Evolutionary conservation across 2,329 filamentous ascomycete genomes (phyloP), one percentile per base, ranked within the genome.

Genomic region (Beauveria medogensis): DNA sequence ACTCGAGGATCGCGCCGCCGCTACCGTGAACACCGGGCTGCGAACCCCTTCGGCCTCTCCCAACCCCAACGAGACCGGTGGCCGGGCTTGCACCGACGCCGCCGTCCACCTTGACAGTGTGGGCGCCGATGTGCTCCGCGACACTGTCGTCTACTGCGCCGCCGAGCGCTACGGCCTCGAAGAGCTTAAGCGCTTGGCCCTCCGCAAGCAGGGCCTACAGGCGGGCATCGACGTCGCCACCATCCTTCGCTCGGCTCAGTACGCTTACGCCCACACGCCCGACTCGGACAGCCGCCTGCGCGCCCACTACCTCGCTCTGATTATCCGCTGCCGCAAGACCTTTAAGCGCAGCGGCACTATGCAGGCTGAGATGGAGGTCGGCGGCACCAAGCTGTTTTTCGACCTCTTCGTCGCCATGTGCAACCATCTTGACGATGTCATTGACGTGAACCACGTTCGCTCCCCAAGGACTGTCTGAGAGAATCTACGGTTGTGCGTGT

Each of bases 341-440:
- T 97, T 97, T 78, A 97, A 96, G 88, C 87, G 90, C 78, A 96
- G 92, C 80, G 92, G 92, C 78, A 97, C 92, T 77, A 96, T 97
- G 92, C 92, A 97, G 84, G 88, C 90, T 80, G 92, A 97, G 81
- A 97, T 97, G 92, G 91, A 96, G 81, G 86, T 86, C 76, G 92
- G 92, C 75, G 92, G 79, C 71, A 83, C 85, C 78, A 92, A 92
- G 82, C 83, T 97, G 79, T 97, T 94, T 83, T 97, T 97, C 80
- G 92, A 97, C 82, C 82, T 97, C 77, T 97, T 97, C 76, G 92
- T 97, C 73, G 92, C 92, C 71, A 90, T 97, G 88, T 96, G 91
- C 82, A 97, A 96, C 79, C 92, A 96, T 80, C 89, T 97, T 72
- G 92, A 97, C 83, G 92, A 97, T 77, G 86, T 97, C 78, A 88